phyloP scores from a whole-genome alignment of 192 early-diverging fungal species.

The Coemansia sp. region DNA sequence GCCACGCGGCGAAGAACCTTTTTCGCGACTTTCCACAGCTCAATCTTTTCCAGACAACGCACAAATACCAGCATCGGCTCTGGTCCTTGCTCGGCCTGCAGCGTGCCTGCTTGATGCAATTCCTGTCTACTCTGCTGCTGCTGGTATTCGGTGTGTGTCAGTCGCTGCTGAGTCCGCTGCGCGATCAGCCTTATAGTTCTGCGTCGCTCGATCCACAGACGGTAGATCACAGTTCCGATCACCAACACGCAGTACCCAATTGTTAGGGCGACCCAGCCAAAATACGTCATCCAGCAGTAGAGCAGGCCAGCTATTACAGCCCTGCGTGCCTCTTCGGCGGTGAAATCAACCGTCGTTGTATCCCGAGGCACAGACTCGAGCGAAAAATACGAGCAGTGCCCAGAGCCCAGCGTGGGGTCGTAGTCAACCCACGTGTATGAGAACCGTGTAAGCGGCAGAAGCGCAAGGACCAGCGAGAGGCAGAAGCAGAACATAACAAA shows the following conservation, averaged over 20 bases:
- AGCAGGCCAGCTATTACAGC: constrained; percentile 25
- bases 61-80: constrained; percentile 16
- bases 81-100: not conserved
- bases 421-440: constrained; percentile 34
- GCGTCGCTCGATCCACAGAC: constrained; percentile 14
- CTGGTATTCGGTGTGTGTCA: not conserved
- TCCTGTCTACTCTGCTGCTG: not conserved
- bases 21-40: constrained; percentile 24
- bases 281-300: constrained; percentile 39
- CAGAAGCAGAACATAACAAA: constrained; percentile 20
- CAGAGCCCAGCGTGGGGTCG: constrained; percentile 34
- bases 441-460: constrained; percentile 22
- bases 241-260: constrained; percentile 18
- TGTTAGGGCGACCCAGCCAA: constrained; percentile 36
- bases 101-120: not conserved
- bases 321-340: constrained; percentile 5
- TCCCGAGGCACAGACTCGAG: constrained; percentile 20
- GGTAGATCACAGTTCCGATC: constrained; percentile 18
- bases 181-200: constrained; percentile 10
- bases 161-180: constrained; percentile 7
- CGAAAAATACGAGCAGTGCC: constrained; percentile 44
- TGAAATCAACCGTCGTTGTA: not conserved
- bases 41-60: constrained; percentile 6
- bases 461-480: constrained; percentile 19
- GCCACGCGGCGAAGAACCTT: constrained; percentile 36